Evolutionary conservation across 768 basidiomycete species (phyloP).

Genomic region (Auricularia auricula-judae): DNA sequence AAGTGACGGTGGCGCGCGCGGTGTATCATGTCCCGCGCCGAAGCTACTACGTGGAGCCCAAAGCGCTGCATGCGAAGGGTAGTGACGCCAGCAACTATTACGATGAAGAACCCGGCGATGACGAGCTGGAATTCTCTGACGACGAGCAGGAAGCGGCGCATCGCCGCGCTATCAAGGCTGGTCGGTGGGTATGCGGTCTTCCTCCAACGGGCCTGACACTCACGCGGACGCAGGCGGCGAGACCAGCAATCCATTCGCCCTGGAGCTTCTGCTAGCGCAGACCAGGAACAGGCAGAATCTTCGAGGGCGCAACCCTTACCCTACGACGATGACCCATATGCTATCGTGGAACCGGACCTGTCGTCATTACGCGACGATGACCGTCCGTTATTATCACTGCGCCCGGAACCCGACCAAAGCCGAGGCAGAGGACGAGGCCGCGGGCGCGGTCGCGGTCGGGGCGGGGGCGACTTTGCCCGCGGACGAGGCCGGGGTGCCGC

Average conservation of each 20-base stretch:
- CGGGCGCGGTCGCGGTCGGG: conserved; percentile 12
- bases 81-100: conserved; percentile 92
- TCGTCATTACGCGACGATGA: neutral
- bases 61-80: conserved; percentile 64
- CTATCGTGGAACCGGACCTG: neutral
- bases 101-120: conserved; percentile 86
- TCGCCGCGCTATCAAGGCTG: conserved; percentile 45
- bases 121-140: conserved; percentile 90
- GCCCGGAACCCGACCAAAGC: neutral
- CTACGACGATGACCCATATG: neutral
- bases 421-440: conserved; percentile 16
- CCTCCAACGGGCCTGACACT: neutral
- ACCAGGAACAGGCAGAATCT: neutral
- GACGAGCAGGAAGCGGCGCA: conserved; percentile 82
- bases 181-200: conserved; percentile 27
- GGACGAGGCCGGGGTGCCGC: conserved; percentile 17
- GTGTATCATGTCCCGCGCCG: conserved; percentile 76
- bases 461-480: conserved; percentile 16
- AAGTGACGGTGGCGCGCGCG: conserved; percentile 42
- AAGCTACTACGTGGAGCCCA: conserved; percentile 77
- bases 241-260: neutral
- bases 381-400: neutral
- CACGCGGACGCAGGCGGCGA: neutral
- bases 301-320: neutral
- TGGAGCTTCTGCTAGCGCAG: neutral